These are phyloP conservation scores for Neurospora tetrasperma DNA, from an alignment of 495 filamentous ascomycete genomes.

Conservation along the genomic window DNA sequence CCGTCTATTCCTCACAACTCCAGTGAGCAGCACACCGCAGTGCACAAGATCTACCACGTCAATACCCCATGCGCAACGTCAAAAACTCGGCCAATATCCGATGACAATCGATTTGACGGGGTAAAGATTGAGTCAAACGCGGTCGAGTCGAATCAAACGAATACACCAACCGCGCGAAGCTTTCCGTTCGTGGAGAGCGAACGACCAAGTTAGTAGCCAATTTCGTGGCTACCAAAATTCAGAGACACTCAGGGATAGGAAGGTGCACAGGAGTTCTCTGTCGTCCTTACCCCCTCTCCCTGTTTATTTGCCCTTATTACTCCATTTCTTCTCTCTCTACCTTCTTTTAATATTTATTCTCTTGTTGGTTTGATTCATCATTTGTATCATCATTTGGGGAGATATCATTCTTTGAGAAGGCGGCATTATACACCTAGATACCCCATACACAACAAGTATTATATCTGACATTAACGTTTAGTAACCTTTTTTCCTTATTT, in stretches of 20 bases:
- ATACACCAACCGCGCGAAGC: not conserved
- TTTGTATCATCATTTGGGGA: not conserved
- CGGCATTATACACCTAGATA: not conserved
- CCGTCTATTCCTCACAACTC: slow-evolving; percentile 32
- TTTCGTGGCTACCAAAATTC: not conserved
- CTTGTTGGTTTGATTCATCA: not conserved
- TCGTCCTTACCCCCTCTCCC: not conserved
- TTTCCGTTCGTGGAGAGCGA: not conserved
- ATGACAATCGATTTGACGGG: not conserved
- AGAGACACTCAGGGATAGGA: not conserved
- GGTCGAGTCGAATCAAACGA: not conserved
- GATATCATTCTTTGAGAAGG: not conserved
- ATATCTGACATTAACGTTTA: not conserved
- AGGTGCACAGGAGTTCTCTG: not conserved
- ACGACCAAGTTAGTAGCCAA: not conserved
- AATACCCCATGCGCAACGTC: not conserved
- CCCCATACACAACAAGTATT: not conserved
- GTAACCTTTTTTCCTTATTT: not conserved
- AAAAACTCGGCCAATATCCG: not conserved
- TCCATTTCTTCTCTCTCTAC: not conserved
- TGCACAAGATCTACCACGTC: not conserved
- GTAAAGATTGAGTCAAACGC: not conserved
- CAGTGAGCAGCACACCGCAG: slow-evolving; percentile 17
- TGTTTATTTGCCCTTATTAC: not conserved
- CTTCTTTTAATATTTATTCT: not conserved